Evolutionary conservation across 257 asterid species (phyloP).

Genomic region (Thymus mandschuricus): DNA sequence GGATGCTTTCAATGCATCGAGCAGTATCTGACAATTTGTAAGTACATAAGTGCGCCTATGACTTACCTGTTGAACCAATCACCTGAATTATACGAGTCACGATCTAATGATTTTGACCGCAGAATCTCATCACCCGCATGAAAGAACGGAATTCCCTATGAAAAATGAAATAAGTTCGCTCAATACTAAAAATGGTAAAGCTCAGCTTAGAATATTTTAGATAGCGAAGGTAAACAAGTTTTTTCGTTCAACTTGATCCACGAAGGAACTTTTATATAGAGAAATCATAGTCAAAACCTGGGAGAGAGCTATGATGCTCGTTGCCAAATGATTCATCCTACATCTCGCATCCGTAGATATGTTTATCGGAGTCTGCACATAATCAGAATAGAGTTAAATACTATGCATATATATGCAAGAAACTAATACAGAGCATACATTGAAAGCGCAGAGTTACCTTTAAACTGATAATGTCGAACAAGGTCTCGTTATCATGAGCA

Average conservation of each 20-base stretch:
- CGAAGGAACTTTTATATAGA: not conserved
- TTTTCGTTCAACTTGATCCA: not conserved
- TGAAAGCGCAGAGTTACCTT: slow-evolving; percentile 55
- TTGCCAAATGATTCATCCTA: slow-evolving; percentile 94
- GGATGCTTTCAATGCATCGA: not conserved
- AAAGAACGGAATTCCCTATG: slow-evolving; percentile 92
- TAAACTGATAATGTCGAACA: slow-evolving; percentile 82
- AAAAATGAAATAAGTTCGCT: slow-evolving; percentile 25
- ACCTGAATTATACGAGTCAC: slow-evolving; percentile 96
- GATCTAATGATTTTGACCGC: slow-evolving; percentile 95
- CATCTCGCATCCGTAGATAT: slow-evolving; percentile 81
- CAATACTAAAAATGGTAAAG: too few species aligned
- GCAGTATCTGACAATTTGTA: not conserved
- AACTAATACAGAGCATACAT: not conserved
- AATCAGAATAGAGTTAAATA: slow-evolving; percentile 32
- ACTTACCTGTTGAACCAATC: slow-evolving; percentile 97
- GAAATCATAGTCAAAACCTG: slow-evolving; percentile 59
- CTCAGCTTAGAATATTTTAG: too few species aligned
- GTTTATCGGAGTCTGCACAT: slow-evolving; percentile 62
- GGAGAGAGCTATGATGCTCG: slow-evolving; percentile 86
- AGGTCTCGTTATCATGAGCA: slow-evolving; percentile 96
- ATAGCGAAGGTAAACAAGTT: not conserved
- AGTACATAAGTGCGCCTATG: not conserved
- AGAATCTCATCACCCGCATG: slow-evolving; percentile 96
- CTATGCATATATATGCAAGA: not conserved